Evolutionary conservation across 83 land plant genomes (phyloP).

Genomic region (Isoetes engelmannii): DNA sequence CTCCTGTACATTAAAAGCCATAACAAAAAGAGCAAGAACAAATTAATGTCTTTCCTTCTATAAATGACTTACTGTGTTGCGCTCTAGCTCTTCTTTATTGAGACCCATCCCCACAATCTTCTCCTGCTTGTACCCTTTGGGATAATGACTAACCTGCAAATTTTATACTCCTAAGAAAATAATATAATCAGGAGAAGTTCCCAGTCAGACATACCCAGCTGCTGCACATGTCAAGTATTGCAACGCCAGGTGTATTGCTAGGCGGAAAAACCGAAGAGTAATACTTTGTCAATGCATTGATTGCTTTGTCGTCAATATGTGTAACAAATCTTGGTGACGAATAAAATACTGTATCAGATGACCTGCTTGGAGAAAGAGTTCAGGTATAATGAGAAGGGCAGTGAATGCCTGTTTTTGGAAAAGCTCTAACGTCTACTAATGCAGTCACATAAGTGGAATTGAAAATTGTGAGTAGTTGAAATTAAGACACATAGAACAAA

Average conservation of each 20-base stretch:
- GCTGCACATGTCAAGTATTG: constrained; percentile 86
- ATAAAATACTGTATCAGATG: constrained; percentile 73
- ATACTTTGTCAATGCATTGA: constrained; percentile 77
- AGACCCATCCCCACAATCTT: constrained; percentile 80
- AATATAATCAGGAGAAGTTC: neutral
- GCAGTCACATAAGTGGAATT: too few species aligned
- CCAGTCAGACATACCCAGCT: constrained; percentile 87
- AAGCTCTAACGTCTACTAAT: too few species aligned
- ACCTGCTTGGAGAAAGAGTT: too few species aligned
- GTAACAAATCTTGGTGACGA: constrained; percentile 85
- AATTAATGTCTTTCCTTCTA: too few species aligned
- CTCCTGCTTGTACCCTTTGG: constrained; percentile 82
- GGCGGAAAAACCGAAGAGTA: constrained; percentile 82
- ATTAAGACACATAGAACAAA: too few species aligned
- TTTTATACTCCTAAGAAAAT: too few species aligned
- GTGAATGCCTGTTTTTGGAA: too few species aligned
- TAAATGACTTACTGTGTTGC: constrained; percentile 64
- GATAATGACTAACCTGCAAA: constrained; percentile 87
- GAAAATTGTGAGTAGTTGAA: too few species aligned
- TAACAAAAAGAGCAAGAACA: too few species aligned
- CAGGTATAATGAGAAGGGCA: too few species aligned
- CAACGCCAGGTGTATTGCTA: constrained; percentile 72
- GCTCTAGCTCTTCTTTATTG: constrained; percentile 86
- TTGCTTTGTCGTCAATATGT: constrained; percentile 92
- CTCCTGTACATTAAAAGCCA: too few species aligned